Evolutionary conservation across 768 basidiomycete genomes (phyloP).

Genomic region (Crucibulum laeve): DNA sequence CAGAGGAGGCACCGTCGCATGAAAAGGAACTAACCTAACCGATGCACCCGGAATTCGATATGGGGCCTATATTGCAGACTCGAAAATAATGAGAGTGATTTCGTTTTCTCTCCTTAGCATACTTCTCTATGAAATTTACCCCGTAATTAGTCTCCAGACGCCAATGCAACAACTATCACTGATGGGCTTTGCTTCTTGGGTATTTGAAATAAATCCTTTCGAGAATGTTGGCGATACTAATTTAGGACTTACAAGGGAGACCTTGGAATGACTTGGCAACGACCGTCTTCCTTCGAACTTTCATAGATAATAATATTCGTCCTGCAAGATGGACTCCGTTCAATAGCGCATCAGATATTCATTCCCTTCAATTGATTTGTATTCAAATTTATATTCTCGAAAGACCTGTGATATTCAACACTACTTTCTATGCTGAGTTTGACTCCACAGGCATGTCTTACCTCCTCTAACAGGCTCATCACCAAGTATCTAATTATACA

Average conservation of each 20-base stretch:
- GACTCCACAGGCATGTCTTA: conserved; percentile 41
- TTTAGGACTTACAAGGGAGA: conserved; percentile 23
- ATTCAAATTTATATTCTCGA: background rate
- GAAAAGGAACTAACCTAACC: conserved; percentile 55
- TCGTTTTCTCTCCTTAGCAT: background rate
- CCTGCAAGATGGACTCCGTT: conserved; percentile 52
- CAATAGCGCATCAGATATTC: conserved; percentile 29
- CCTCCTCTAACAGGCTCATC: background rate
- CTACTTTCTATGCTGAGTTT: conserved; percentile 57
- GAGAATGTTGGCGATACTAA: background rate
- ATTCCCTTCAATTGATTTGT: background rate
- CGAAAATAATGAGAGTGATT: conserved; percentile 51
- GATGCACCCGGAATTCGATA: conserved; percentile 47
- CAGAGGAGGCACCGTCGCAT: conserved; percentile 62
- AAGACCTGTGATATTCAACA: conserved; percentile 43
- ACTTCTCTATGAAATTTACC: background rate
- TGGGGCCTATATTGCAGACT: conserved; percentile 53
- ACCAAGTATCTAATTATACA: background rate
- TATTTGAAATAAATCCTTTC: conserved; percentile 5
- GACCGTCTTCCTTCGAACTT: conserved; percentile 48
- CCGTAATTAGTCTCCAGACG: conserved; percentile 48
- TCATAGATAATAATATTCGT: conserved; percentile 54
- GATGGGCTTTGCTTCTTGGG: conserved; percentile 48
- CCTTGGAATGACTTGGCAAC: conserved; percentile 62
- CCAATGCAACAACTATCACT: conserved; percentile 43